Conservation (phyloP, 352 stramenopile species). For the Globisporangium apiculatum region DNA sequence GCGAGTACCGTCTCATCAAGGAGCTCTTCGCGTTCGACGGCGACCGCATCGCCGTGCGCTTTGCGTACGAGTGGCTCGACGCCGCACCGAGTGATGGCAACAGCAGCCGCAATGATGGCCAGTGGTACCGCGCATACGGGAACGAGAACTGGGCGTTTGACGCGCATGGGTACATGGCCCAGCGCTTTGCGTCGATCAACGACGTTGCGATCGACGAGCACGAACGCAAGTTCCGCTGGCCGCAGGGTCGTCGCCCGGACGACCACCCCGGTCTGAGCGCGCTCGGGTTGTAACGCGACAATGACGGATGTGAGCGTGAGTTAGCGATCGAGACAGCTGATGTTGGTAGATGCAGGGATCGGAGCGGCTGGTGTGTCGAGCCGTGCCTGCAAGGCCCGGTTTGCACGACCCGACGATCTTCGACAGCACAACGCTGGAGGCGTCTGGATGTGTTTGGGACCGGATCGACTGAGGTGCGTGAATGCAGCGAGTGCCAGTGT, state of each 20-base stretch:
- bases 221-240: constrained; percentile 67
- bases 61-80: constrained; percentile 82
- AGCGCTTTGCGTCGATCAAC: constrained; percentile 85
- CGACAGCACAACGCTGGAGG: too few species aligned
- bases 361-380: too few species aligned
- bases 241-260: constrained; percentile 39
- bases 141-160: constrained; percentile 91
- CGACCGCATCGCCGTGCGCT: constrained; percentile 85
- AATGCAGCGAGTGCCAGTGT: too few species aligned
- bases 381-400: too few species aligned
- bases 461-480: too few species aligned
- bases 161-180: constrained; percentile 69
- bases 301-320: not conserved
- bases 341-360: too few species aligned
- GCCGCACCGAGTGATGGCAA: constrained; percentile 1
- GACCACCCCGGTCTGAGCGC: constrained; percentile 34
- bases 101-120: constrained; percentile 18
- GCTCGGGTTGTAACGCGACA: constrained; percentile 10
- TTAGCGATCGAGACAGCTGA: too few species aligned
- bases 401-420: too few species aligned
- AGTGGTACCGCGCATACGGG: constrained; percentile 83
- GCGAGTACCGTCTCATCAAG: constrained; percentile 87
- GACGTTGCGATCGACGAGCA: constrained; percentile 65
- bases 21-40: constrained; percentile 77
- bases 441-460: too few species aligned